phyloP scores from a whole-genome alignment of 108 stramenopile genomes.

The Pseudonitzschia pungens region DNA sequence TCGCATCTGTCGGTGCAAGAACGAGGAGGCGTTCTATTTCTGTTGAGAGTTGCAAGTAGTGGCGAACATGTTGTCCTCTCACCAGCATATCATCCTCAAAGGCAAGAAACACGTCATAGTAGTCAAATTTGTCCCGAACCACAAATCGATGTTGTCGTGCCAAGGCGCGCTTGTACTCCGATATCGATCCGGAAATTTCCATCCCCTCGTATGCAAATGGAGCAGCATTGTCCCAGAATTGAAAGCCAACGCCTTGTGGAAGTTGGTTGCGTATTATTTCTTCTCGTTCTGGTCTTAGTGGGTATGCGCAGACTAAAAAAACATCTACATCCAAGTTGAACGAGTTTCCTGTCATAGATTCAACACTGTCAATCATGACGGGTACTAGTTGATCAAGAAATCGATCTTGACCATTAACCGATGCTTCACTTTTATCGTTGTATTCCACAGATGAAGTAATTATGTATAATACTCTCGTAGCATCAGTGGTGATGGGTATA shows the following conservation, averaged over 20 bases:
- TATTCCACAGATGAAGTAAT: conserved; percentile 73
- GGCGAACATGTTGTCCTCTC: conserved; percentile 64
- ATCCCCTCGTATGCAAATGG: conserved; percentile 48
- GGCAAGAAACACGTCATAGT: conserved; percentile 72
- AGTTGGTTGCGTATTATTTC: conserved; percentile 51
- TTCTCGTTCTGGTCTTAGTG: conserved; percentile 42
- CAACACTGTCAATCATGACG: conserved; percentile 56
- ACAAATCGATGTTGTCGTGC: conserved; percentile 84
- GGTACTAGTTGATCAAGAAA: conserved; percentile 65
- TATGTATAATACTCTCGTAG: conserved; percentile 57
- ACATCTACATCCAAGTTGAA: conserved; percentile 63
- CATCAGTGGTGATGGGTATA: not conserved
- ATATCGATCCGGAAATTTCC: conserved; percentile 17
- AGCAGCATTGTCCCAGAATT: conserved; percentile 79
- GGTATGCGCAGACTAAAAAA: conserved; percentile 48
- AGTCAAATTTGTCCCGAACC: conserved; percentile 66
- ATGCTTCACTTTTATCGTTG: conserved; percentile 61
- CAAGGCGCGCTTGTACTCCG: conserved; percentile 47
- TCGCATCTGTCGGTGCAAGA: conserved; percentile 40
- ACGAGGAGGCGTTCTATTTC: conserved; percentile 49
- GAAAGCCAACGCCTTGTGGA: conserved; percentile 64
- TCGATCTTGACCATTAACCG: conserved; percentile 59
- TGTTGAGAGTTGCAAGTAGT: conserved; percentile 59
- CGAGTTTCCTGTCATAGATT: conserved; percentile 49
- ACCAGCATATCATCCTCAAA: conserved; percentile 84